Conservation (phyloP, 2,329 filamentous ascomycete species). For the Helotiales sp. region DNA sequence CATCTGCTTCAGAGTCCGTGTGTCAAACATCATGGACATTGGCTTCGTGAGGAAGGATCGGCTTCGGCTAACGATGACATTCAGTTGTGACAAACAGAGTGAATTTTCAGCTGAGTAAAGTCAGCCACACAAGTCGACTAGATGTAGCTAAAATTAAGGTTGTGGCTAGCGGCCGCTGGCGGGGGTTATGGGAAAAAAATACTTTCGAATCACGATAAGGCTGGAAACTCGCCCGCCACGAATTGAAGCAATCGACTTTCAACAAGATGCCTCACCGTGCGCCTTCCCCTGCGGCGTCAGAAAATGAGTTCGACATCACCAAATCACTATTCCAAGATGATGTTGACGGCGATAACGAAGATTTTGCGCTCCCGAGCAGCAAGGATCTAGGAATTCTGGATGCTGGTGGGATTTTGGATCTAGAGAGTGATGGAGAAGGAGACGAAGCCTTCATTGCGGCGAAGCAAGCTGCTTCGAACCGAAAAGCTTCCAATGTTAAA, state of each 20-base stretch:
- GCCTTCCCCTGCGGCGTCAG: slow-evolving; percentile 81
- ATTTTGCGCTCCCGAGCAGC: slow-evolving; percentile 41
- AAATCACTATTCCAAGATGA: slow-evolving; percentile 73
- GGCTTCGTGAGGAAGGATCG: background rate
- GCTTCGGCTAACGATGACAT: background rate
- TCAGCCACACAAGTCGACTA: background rate
- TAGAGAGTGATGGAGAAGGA: slow-evolving; percentile 62
- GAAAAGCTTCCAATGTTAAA: slow-evolving; percentile 82
- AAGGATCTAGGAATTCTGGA: slow-evolving; percentile 57
- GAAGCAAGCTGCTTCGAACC: slow-evolving; percentile 83
- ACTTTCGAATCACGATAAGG: background rate
- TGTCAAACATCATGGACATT: background rate
- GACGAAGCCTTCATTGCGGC: slow-evolving; percentile 93
- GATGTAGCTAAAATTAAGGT: background rate
- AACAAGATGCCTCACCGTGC: slow-evolving; percentile 70
- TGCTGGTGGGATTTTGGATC: slow-evolving; percentile 65
- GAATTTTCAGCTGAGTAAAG: background rate
- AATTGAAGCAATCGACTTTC: slow-evolving; percentile 11
- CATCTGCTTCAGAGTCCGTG: background rate
- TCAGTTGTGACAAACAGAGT: background rate
- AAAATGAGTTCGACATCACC: slow-evolving; percentile 90
- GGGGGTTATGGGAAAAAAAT: background rate
- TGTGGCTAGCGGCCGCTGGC: background rate
- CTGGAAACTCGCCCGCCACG: background rate
- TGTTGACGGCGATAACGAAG: slow-evolving; percentile 54